Base-by-base conservation (phyloP, 169 alveolate species). In the Amoebophrya sp. region DNA sequence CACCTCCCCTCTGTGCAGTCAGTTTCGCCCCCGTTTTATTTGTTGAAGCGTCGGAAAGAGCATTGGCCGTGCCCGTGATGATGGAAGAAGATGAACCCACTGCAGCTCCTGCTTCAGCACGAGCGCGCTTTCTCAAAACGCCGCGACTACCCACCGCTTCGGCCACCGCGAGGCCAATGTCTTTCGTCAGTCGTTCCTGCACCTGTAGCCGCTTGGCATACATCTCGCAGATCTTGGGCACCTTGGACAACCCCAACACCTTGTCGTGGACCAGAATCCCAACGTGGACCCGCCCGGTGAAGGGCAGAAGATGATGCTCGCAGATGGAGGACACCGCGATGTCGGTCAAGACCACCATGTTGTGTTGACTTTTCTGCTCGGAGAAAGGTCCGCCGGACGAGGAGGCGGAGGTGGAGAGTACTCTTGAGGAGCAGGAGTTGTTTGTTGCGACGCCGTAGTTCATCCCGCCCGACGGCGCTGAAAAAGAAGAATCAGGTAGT, bases 291-390 rank as follows among this genome's bases (percentile, higher is more conserved):
- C 35, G 29, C 39, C 83, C 83, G 29, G 83, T 66, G 83, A 66
- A 66, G 38, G 83, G 83, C 83, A 66, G 83, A 18, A 66, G 83
- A 66, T 66, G 83, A 66, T 66, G 83, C 32, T 66, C 83, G 35
- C 83, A 66, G 32, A 66, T 2, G 10, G 83, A 66, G 32, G 83
- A 66, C 1, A 66, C 83, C 32, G 29, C 39, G 83, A 66, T 66
- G 83, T 66, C 83, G 29, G 83, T 7, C 39, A 66, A 2, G 10
- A 66, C 83, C 1, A 66, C 83, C 83, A 66, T 66, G 54, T 2
- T 41, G 2, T 41, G 23, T 2, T 41, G n/a, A n/a, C n/a, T n/a
- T n/a, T n/a, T n/a, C n/a, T n/a, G n/a, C n/a, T n/a, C n/a, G n/a
- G n/a, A n/a, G n/a, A n/a, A n/a, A n/a, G n/a, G n/a, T n/a, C n/a